Conservation (phyloP, 495 filamentous ascomycete species). For the Talaromyces ruber region DNA sequence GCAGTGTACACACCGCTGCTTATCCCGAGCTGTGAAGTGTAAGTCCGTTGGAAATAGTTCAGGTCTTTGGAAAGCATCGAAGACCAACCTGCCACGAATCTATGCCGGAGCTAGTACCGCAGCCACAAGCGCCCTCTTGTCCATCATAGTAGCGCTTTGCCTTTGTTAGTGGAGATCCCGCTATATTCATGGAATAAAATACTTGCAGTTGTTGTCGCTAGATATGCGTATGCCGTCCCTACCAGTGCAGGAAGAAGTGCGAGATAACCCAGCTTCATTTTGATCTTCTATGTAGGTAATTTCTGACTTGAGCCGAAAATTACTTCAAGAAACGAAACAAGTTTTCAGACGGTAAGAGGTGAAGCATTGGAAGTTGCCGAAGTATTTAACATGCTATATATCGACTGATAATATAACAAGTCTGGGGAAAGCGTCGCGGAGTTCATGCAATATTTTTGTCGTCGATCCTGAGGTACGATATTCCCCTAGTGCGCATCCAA, state of each 20-base stretch:
- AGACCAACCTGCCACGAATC: slow-evolving; percentile 20
- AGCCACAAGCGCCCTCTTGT: slow-evolving; percentile 24
- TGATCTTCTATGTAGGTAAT: not conserved
- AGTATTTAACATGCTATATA: not conserved
- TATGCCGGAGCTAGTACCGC: slow-evolving; percentile 12
- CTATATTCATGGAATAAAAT: not conserved
- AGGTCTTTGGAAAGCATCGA: not conserved
- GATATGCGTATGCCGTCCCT: not conserved
- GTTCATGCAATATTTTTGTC: not conserved
- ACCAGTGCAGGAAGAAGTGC: not conserved
- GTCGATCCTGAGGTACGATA: not conserved
- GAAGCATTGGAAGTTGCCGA: not conserved
- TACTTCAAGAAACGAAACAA: not conserved
- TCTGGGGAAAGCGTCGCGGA: not conserved
- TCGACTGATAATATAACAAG: not conserved
- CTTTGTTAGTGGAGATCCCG: not conserved
- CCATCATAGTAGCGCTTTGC: slow-evolving; percentile 26
- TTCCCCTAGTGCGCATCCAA: not conserved
- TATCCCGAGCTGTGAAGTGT: slow-evolving; percentile 5
- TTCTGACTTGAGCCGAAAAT: not conserved
- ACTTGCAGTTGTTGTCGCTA: slow-evolving; percentile 11
- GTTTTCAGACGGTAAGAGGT: not conserved
- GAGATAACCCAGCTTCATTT: slow-evolving; percentile 4
- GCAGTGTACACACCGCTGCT: slow-evolving; percentile 18
- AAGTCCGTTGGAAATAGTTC: not conserved